Conservation (phyloP, 2,329 filamentous ascomycete species). For the Aspergillus fructus region DNA sequence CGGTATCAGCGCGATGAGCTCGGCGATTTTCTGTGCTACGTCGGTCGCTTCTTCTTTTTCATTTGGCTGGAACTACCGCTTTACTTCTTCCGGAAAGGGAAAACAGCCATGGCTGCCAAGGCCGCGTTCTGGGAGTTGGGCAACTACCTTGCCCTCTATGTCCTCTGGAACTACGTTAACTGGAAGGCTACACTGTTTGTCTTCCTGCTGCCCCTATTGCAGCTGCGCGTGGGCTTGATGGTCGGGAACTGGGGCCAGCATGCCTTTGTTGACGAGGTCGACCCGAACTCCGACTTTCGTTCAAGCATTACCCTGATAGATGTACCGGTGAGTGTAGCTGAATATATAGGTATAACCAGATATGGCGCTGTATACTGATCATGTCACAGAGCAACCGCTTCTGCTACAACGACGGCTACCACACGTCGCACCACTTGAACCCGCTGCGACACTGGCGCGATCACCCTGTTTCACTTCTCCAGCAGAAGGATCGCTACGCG, state of each 20-base stretch:
- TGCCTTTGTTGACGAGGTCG: constrained; percentile 72
- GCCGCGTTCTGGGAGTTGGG: constrained; percentile 61
- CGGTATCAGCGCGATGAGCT: constrained; percentile 71
- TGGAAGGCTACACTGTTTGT: constrained; percentile 61
- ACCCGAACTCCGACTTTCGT: constrained; percentile 74
- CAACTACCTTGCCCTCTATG: constrained; percentile 55
- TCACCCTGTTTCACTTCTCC: constrained; percentile 71
- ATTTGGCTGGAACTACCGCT: constrained; percentile 73
- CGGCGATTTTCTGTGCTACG: constrained; percentile 67
- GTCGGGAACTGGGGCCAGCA: constrained; percentile 84
- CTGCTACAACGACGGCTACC: constrained; percentile 81
- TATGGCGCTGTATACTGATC: neutral
- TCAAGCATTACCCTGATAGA: constrained; percentile 79
- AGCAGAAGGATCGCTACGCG: constrained; percentile 66
- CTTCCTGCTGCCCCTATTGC: constrained; percentile 63
- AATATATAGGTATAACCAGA: neutral
- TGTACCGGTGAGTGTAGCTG: constrained; percentile 62
- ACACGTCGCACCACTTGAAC: constrained; percentile 57
- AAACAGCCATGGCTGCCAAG: constrained; percentile 54
- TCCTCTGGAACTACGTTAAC: constrained; percentile 52
- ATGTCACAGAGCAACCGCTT: constrained; percentile 68
- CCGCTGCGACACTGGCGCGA: constrained; percentile 71
- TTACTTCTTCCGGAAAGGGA: constrained; percentile 69
- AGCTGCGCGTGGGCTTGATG: constrained; percentile 72
- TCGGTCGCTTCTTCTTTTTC: constrained; percentile 70